These are phyloP conservation scores for Phytophthora boehmeriae DNA, from an alignment of 352 stramenopile genomes.

Conservation along the genomic window DNA sequence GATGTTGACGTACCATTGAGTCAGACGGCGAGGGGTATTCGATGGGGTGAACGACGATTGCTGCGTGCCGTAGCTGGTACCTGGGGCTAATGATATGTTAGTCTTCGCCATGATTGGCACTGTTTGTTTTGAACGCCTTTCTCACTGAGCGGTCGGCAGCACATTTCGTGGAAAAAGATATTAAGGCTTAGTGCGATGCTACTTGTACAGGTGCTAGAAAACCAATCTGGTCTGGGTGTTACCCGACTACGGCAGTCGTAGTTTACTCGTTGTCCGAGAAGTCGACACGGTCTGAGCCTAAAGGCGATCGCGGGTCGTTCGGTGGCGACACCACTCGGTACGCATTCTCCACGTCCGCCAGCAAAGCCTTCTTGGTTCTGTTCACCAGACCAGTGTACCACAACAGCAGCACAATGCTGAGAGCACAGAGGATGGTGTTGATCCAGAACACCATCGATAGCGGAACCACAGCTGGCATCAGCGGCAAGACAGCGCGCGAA, in stretches of 20 bases:
- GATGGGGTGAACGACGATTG: background rate
- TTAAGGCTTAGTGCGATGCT: too few relatives aligned
- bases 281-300: constrained; percentile 40
- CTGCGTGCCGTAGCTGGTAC: constrained; percentile 36
- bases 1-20: constrained; percentile 74
- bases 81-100: background rate
- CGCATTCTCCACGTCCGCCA: constrained; percentile 40
- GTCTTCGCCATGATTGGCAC: background rate
- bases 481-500: constrained; percentile 68
- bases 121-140: too few relatives aligned
- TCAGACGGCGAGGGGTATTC: constrained; percentile 31
- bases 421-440: constrained; percentile 58
- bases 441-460: constrained; percentile 77
- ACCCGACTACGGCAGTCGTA: too few relatives aligned
- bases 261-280: constrained; percentile 14
- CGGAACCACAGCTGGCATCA: constrained; percentile 63
- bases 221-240: too few relatives aligned
- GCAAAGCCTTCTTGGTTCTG: constrained; percentile 50
- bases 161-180: too few relatives aligned
- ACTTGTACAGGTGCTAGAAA: too few relatives aligned
- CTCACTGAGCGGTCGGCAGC: too few relatives aligned
- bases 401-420: constrained; percentile 58
- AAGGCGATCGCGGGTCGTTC: constrained; percentile 44
- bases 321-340: constrained; percentile 24
- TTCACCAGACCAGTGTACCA: constrained; percentile 68